Conservation (phyloP, 768 basidiomycete genomes). For the Lactarius pseudohatsudake region DNA sequence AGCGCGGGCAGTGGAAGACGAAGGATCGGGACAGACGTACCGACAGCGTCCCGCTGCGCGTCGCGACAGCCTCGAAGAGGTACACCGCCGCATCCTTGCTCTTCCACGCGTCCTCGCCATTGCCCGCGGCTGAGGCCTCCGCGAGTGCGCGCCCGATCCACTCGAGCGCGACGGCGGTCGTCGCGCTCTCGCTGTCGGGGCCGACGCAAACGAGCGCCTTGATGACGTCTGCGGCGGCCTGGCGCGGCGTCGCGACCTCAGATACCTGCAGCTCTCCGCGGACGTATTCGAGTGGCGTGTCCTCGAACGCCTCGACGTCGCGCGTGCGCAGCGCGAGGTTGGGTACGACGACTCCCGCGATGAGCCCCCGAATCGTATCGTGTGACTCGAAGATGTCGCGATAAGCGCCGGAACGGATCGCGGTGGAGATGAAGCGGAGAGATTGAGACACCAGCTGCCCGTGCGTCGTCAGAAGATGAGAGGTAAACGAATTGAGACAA, state of each 20-base stretch:
- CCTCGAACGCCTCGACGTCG: conserved; percentile 95
- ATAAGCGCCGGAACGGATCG: conserved; percentile 87
- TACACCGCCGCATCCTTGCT: conserved; percentile 93
- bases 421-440: conserved; percentile 86
- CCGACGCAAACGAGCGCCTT: conserved; percentile 83
- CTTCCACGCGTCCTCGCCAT: conserved; percentile 72
- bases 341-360: conserved; percentile 91
- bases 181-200: conserved; percentile 61
- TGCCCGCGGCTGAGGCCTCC: conserved; percentile 54
- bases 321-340: conserved; percentile 86
- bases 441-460: conserved; percentile 84
- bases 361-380: conserved; percentile 79
- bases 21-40: conserved; percentile 42
- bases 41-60: conserved; percentile 82
- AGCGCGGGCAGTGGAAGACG: not conserved
- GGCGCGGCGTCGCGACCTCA: conserved; percentile 82
- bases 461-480: not conserved
- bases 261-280: conserved; percentile 41
- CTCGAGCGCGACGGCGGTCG: conserved; percentile 83
- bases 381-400: conserved; percentile 73
- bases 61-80: conserved; percentile 90
- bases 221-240: conserved; percentile 94
- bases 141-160: conserved; percentile 78
- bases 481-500: conserved; percentile 29
- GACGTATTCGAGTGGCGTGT: conserved; percentile 94